Evolutionary conservation across 139 green algal genomes (phyloP), one percentile per base, ranked within the genome.

Genomic region (Chlorella sorokiniana): DNA sequence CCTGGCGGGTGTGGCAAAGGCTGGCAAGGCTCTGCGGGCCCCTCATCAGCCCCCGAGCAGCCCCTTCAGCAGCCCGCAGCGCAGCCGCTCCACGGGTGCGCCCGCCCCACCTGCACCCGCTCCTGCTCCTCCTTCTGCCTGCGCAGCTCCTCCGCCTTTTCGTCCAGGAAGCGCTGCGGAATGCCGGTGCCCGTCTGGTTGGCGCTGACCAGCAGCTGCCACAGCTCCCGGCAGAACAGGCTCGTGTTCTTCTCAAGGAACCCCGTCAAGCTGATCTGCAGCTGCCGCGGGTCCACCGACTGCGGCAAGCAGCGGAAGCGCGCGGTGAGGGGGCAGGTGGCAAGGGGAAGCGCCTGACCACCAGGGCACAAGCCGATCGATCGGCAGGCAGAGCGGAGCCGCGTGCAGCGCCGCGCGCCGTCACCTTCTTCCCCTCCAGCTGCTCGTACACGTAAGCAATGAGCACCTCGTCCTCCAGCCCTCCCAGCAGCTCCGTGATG

Each of bases 381-480:
- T n/a, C n/a, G 5, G 27, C 29, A 25, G 20, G 40, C 69, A 29
- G n/a, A n/a, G n/a, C n/a, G n/a, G n/a, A n/a, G n/a, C n/a, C n/a
- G n/a, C n/a, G n/a, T n/a, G 4, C 63, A 42, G 48, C 68, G 22
- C 25, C 10, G 8, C 7, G 9, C 48, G 33, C 48, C 33, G 52
- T 16, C 63, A 92, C 87, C 85, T 94, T 81, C 6, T 93, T 83
- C 22, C 88, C 89, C n/a, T 97, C 94, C 41, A 99, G 78, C 54
- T 94, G 86, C 78, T 95, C 95, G 76, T 94, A 93, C n/a, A 98
- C 93, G 81, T 97, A 96, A 56, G 83, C 88, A 40, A 98, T 96
- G 4, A 99, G 87, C 37, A 99, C 94, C 40, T 99, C 96, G 85
- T 99, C 96, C 86, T 99, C 96, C 45, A 98, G 78, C 11, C 91